Evolutionary conservation across 805 yeast species (phyloP).

Genomic region (Saccharomycopsis fibuligera): DNA sequence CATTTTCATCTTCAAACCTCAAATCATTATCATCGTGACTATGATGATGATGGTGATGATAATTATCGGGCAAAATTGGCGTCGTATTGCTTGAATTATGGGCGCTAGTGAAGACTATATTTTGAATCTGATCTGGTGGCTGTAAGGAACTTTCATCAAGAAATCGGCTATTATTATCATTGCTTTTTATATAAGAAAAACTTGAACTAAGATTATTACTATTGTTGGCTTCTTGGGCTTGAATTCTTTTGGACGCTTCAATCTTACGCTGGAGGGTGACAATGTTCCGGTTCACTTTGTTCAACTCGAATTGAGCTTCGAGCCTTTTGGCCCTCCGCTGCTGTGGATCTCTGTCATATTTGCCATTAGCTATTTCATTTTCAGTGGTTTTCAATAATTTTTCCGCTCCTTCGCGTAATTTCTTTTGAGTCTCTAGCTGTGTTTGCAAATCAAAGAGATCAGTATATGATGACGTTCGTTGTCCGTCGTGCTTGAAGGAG

Average conservation of each 20-base stretch:
- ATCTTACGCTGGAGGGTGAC: conserved; percentile 11
- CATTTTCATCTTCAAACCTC: not conserved
- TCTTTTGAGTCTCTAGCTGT: conserved; percentile 13
- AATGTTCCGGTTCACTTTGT: conserved; percentile 9
- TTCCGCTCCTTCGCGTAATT: conserved; percentile 8
- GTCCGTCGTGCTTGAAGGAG: not conserved
- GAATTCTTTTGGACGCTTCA: conserved; percentile 13
- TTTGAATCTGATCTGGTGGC: conserved; percentile 8
- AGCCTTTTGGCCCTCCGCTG: conserved; percentile 1
- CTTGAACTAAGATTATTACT: conserved; percentile 1
- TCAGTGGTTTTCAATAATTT: conserved; percentile 8
- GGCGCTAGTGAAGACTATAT: conserved; percentile 13
- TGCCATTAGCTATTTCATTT: conserved; percentile 4
- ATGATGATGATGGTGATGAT: not conserved
- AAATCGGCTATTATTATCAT: not conserved
- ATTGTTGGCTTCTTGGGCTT: conserved; percentile 11
- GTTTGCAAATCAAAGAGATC: conserved; percentile 12
- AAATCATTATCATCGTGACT: not conserved
- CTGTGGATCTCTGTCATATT: conserved; percentile 7
- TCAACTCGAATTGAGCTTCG: conserved; percentile 15
- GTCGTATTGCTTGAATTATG: conserved; percentile 11
- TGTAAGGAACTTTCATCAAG: not conserved
- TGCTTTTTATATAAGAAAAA: conserved; percentile 4
- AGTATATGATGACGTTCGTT: conserved; percentile 1
- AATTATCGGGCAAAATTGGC: conserved; percentile 5